Conservation (phyloP, 257 asterid genomes). For the Ballota nigra region DNA sequence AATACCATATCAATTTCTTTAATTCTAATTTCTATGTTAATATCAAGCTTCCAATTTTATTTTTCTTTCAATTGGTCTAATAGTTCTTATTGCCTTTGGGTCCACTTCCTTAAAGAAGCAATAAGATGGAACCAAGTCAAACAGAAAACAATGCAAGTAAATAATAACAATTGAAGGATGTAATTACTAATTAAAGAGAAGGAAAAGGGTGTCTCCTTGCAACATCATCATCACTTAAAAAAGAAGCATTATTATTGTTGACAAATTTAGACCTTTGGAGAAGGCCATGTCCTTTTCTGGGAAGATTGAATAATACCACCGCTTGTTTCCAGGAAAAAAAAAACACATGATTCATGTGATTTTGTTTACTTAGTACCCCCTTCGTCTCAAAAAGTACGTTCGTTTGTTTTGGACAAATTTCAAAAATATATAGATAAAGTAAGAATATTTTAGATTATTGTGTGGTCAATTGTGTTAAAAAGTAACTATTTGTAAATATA, state of each 20-base stretch:
- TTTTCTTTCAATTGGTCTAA: background rate
- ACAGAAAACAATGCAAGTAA: background rate
- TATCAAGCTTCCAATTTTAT: background rate
- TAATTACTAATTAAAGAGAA: background rate
- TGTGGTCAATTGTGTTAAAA: too few species aligned
- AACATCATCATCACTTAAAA: constrained; percentile 20
- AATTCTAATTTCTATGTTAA: too few species aligned
- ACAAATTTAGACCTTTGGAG: constrained; percentile 8
- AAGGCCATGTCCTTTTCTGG: background rate
- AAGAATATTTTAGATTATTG: too few species aligned
- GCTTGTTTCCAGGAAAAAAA: background rate
- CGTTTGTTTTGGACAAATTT: too few species aligned
- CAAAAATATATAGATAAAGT: too few species aligned
- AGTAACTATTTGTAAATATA: too few species aligned
- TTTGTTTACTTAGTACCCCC: too few species aligned
- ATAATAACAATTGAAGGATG: background rate
- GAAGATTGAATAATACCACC: background rate
- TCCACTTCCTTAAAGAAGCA: background rate
- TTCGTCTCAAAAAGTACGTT: too few species aligned
- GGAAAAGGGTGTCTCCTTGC: constrained; percentile 15
- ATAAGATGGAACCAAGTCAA: background rate
- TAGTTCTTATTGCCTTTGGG: background rate
- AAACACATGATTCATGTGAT: constrained; percentile 25
- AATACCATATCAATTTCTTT: too few species aligned
- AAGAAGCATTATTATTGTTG: constrained; percentile 15